A percentile compares a stretch with the other conserved stretches of the same genome.
Conservation (phyloP, 495 filamentous ascomycete species). For the Jackrogersella minutella region DNA sequence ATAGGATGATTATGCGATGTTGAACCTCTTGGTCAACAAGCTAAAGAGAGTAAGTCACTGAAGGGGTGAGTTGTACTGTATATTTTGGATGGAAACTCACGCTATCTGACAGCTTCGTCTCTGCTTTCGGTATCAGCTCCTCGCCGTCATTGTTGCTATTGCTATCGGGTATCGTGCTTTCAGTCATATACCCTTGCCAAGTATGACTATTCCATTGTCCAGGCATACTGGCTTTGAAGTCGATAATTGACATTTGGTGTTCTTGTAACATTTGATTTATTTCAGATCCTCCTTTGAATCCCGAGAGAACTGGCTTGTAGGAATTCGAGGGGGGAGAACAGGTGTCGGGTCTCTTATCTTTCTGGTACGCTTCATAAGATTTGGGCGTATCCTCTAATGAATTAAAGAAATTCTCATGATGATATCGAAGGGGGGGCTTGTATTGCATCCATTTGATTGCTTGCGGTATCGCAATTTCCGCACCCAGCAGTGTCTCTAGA, state of each 20-base stretch:
- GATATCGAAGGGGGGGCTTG: constrained; percentile 11
- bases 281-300: neutral
- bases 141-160: neutral
- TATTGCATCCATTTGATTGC: constrained; percentile 16
- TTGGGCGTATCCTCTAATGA: constrained; percentile 20
- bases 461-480: neutral
- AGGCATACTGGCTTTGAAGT: constrained; percentile 5
- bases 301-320: neutral
- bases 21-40: constrained; percentile 17
- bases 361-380: neutral
- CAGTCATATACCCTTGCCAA: constrained; percentile 5
- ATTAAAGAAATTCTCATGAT: constrained; percentile 19
- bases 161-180: neutral
- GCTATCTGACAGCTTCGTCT: constrained; percentile 8
- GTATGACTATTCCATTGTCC: neutral
- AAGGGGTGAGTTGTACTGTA: neutral
- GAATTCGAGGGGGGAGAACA: neutral
- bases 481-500: neutral
- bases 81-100: neutral
- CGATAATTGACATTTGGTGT: neutral
- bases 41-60: constrained; percentile 1
- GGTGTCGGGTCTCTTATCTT: neutral
- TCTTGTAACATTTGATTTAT: neutral
- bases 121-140: neutral
- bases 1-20: constrained; percentile 3